Conservation (phyloP, 331 rosid species). For the Acacia concinna region DNA sequence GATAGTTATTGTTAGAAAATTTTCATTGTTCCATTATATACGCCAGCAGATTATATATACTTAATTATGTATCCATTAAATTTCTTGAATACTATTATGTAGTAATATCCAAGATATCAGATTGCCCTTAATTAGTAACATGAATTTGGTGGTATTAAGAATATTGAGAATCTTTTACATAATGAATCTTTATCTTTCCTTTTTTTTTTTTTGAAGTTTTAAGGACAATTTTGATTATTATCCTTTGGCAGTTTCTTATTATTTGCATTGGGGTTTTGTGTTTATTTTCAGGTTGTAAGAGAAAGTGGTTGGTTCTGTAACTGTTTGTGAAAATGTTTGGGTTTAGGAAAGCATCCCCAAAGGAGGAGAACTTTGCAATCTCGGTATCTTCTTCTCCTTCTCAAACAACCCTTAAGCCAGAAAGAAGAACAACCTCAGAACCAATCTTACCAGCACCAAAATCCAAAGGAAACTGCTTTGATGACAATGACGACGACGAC, state of each 20-base stretch:
- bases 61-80: background rate
- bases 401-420: slow-evolving; percentile 31
- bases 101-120: background rate
- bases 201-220: background rate
- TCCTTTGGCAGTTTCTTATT: background rate
- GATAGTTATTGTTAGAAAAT: background rate
- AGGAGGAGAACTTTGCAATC: slow-evolving; percentile 28
- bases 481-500: slow-evolving; percentile 30
- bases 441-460: slow-evolving; percentile 51
- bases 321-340: slow-evolving; percentile 67
- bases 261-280: background rate
- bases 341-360: slow-evolving; percentile 58
- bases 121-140: background rate
- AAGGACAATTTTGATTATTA: background rate
- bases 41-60: background rate
- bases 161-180: background rate
- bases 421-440: slow-evolving; percentile 70
- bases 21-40: background rate
- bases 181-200: background rate
- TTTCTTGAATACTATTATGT: background rate
- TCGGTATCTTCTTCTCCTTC: slow-evolving; percentile 6
- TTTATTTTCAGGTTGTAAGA: slow-evolving; percentile 25
- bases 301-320: background rate
- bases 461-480: slow-evolving; percentile 45
- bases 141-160: background rate